Base-by-base conservation (phyloP, 1,284 basidiomycete genomes). In the Naganishia liquefaciens region DNA sequence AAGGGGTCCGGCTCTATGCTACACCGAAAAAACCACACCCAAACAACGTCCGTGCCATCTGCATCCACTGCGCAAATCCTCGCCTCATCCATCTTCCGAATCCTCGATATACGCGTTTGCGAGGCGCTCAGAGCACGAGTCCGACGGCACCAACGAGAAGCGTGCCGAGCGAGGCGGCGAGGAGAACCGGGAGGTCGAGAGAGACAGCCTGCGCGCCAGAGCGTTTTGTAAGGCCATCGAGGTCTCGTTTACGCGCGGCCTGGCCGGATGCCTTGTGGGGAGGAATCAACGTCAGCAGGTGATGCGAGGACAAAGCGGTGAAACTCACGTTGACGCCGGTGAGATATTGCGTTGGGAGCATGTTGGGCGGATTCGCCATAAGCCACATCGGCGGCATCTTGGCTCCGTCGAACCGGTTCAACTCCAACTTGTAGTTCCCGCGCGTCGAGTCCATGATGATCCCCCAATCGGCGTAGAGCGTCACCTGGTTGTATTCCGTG, bases 401-500 rank as follows among this genome's bases (percentile, higher is more conserved):
- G 37, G 76, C 68, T 33, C 78, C 78, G 67, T 80, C 79, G 55
- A 75, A 79, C 57, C 71, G 63, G 68, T 77, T 76, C 54, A 79
- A 54, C 40, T 75, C 69, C 33, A 80, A 68, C 23, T 70, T 70
- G 65, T 78, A 77, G 62, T 72, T 72, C 28, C 69, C 69, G 10
- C 70, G 72, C 39, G 66, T 53, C 9, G 64, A 62, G 66, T 80
- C 79, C 39, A 79, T 71, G 23, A 66, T 67, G 68, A 80, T 77
- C 49, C 75, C 74, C 77, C 77, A 79, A 67, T 76, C 75, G 37
- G 73, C 69, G 66, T 76, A 78, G 19, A 70, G 60, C 17, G 71
- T 74, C 70, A 74, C 87, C 69, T 83, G 73, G 80, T 90, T 88
- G 83, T 91, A 94, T 64, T 82, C 79, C 72, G 91, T 87, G 73